Evolutionary conservation across 148 eudicot genomes (phyloP).

Genomic region (Drosera capensis): DNA sequence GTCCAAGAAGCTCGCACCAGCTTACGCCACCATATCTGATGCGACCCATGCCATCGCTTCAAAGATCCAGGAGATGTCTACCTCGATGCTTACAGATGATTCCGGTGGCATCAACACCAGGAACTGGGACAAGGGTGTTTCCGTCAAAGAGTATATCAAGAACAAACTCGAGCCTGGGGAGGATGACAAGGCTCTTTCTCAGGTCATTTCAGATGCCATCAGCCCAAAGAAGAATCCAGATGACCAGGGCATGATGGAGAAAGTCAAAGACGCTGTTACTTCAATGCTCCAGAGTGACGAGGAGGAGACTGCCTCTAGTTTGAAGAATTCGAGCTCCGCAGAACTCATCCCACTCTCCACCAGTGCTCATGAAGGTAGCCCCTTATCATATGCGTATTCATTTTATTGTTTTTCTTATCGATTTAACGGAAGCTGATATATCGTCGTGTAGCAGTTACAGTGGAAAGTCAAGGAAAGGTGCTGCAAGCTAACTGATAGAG

Average conservation of each 20-base stretch:
- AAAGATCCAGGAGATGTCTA: constrained; percentile 23
- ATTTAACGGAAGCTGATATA: background rate
- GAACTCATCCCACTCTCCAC: constrained; percentile 32
- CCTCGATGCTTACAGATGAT: constrained; percentile 7
- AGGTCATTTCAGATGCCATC: constrained; percentile 50
- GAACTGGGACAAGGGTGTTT: constrained; percentile 47
- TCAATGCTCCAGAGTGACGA: constrained; percentile 39
- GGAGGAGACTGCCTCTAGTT: constrained; percentile 8
- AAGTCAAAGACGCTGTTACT: constrained; percentile 54
- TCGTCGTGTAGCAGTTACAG: constrained; percentile 16
- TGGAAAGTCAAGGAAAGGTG: constrained; percentile 41
- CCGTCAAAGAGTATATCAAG: constrained; percentile 60
- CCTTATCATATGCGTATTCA: background rate
- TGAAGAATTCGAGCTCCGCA: constrained; percentile 11
- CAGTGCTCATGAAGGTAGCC: constrained; percentile 3
- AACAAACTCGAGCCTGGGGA: constrained; percentile 67
- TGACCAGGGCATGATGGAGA: constrained; percentile 53
- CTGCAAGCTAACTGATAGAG: constrained; percentile 55
- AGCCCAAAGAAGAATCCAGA: constrained; percentile 30
- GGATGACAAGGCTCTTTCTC: constrained; percentile 60
- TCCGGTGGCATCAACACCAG: constrained; percentile 1
- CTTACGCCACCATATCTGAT: constrained; percentile 25
- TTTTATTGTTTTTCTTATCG: background rate
- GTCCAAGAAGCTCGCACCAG: constrained; percentile 26
- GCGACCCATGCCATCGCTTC: constrained; percentile 31